Base-by-base conservation (phyloP, 305 asterid species). In the Solanum aculeatissimum region DNA sequence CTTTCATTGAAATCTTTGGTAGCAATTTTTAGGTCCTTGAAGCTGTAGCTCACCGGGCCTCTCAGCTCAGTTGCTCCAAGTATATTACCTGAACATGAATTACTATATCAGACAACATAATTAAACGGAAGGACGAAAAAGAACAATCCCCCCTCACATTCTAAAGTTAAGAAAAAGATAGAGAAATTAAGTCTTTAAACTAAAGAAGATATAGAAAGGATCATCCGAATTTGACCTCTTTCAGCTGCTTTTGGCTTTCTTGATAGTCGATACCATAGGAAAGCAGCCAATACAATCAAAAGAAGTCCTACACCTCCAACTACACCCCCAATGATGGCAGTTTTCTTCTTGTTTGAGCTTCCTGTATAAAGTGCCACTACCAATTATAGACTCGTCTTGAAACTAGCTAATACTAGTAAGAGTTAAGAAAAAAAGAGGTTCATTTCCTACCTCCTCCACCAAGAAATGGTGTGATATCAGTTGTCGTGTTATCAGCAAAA, bases 21-120 rank as follows among this genome's bases (percentile, higher is more conserved):
- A 38, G 98, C 93, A 58, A 70, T 71, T 89, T 90, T 93, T 70
- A 96, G 84, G 83, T 94, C 95, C 81, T 90, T 94, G 87, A 89
- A 94, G n/a, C 84, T 86, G 89, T 92, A 96, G 49, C 85, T 74
- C 77, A 86, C 89, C 19, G 99, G 98, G 40, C 98, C 96, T 91
- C 93, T 97, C 69, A 96, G 66, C 79, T 96, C 95, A 13, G 95
- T 94, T 88, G 93, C 91, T 15, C 97, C 98, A 88, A 93, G 85
- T 81, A 94, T 91, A 82, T 93, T 81, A 71, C 87, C 98, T 94
- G 88, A 4, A 82, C 4, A 38, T 4, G 32, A 12, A 7, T 6
- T 54, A 15, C 58, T 60, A 60, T 53, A 65, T 71, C 74, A 75
- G 18, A 23, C 11, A 32, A 83, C 1, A 51, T 51, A 0, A 2